Evolutionary conservation across 1,284 basidiomycete genomes (phyloP).

Genomic region (Golubevia pallescens): DNA sequence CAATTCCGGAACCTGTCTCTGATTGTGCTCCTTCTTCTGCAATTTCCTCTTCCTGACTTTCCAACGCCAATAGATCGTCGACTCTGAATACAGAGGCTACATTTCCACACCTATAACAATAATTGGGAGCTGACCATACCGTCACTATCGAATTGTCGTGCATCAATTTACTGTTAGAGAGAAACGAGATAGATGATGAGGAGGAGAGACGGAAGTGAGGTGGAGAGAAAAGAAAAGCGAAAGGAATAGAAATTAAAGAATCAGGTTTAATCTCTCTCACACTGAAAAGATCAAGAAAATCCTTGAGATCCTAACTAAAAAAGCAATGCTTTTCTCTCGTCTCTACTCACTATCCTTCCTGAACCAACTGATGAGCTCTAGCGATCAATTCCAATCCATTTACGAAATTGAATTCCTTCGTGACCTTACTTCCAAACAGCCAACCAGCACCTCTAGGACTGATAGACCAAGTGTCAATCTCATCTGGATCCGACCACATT

Average conservation of each 20-base stretch:
- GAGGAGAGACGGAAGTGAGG: conserved; percentile 3
- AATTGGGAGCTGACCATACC: conserved; percentile 49
- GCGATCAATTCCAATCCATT: conserved; percentile 84
- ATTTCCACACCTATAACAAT: conserved; percentile 60
- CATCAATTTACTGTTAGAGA: conserved; percentile 31
- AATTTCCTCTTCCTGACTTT: neutral
- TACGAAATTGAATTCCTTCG: conserved; percentile 91
- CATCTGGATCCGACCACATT: conserved; percentile 98
- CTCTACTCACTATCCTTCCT: conserved; percentile 65
- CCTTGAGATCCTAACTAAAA: too few species aligned
- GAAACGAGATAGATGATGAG: conserved; percentile 1
- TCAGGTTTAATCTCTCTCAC: too few species aligned
- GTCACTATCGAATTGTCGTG: conserved; percentile 45
- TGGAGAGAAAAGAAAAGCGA: conserved; percentile 1
- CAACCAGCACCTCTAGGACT: conserved; percentile 93
- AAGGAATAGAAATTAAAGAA: neutral
- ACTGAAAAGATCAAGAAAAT: too few species aligned
- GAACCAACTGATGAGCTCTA: conserved; percentile 90
- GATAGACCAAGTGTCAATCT: conserved; percentile 92
- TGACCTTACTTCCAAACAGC: conserved; percentile 88
- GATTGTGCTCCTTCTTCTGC: neutral
- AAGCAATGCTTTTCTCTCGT: neutral
- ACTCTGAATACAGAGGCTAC: conserved; percentile 63
- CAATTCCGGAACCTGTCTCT: neutral
- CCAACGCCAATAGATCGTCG: conserved; percentile 28